phyloP scores from a whole-genome alignment of 345 rosid genomes.

The Kandelia obovata region DNA sequence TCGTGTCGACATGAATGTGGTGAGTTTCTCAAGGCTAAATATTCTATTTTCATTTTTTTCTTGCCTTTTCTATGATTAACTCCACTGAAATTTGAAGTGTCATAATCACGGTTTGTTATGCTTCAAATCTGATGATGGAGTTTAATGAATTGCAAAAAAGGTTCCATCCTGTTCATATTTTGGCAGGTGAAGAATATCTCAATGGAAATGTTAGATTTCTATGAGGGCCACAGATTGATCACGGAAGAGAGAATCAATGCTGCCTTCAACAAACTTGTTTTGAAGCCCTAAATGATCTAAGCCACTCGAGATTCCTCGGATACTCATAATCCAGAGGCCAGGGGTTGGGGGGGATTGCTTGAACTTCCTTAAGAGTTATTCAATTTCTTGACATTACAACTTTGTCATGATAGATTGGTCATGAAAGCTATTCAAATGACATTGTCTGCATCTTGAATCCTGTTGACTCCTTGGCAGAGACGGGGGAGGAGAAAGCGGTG shows the following conservation, averaged over 20 bases:
- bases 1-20: constrained; percentile 91
- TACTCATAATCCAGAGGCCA: no score
- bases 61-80: neutral
- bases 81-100: neutral
- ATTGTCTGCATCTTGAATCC: neutral
- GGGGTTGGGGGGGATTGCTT: neutral
- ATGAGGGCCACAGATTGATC: constrained; percentile 38
- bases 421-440: neutral
- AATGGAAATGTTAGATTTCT: constrained; percentile 58
- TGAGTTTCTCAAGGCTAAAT: constrained; percentile 36
- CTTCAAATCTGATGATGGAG: neutral
- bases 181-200: constrained; percentile 56
- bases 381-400: neutral
- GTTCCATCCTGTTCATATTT: neutral
- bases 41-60: neutral
- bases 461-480: neutral
- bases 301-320: neutral
- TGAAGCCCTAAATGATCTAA: constrained; percentile 36
- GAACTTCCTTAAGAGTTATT: neutral
- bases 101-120: neutral
- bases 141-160: neutral
- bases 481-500: neutral
- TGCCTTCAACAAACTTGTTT: constrained; percentile 55
- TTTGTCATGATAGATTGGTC: neutral
- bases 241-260: constrained; percentile 41